Conservation (phyloP, 345 rosid genomes). For the Adansonia digitata region DNA sequence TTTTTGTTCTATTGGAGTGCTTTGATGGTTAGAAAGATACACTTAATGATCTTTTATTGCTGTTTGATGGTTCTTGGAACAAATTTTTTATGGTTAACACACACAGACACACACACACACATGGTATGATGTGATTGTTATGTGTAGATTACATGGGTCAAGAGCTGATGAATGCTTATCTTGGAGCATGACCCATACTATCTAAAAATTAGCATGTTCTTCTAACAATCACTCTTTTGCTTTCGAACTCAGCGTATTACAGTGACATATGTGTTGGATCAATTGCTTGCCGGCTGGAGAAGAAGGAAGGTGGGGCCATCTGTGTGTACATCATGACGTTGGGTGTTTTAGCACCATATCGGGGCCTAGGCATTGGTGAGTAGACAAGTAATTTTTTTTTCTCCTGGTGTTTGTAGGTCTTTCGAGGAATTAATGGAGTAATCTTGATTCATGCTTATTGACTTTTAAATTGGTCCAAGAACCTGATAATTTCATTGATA, state of each 20-base stretch:
- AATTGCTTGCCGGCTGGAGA: conserved; percentile 91
- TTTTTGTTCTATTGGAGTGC: background rate
- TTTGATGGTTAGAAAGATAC: background rate
- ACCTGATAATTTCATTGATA: background rate
- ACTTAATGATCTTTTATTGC: background rate
- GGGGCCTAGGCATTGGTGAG: conserved; percentile 91
- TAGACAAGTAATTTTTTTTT: conserved; percentile 9
- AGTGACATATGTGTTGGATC: conserved; percentile 94
- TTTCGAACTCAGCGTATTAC: conserved; percentile 62
- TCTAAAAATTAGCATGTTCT: background rate
- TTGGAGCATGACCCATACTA: background rate
- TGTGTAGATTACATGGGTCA: background rate
- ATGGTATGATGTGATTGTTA: background rate
- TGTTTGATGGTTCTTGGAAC: background rate
- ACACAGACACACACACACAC: background rate
- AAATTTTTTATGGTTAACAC: background rate
- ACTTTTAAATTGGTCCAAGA: background rate
- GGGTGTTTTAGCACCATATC: conserved; percentile 96
- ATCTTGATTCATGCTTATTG: background rate
- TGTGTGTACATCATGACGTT: conserved; percentile 93
- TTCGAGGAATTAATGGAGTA: background rate
- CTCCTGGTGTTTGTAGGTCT: background rate
- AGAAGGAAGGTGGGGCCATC: conserved; percentile 69
- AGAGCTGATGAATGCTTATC: background rate
- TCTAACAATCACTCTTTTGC: conserved; percentile 1